Percentiles rank a stretch among this genome's conserved stretches.
These are phyloP conservation scores for Trapa incisa DNA, from an alignment of 345 rosid species.

Conservation along the genomic window DNA sequence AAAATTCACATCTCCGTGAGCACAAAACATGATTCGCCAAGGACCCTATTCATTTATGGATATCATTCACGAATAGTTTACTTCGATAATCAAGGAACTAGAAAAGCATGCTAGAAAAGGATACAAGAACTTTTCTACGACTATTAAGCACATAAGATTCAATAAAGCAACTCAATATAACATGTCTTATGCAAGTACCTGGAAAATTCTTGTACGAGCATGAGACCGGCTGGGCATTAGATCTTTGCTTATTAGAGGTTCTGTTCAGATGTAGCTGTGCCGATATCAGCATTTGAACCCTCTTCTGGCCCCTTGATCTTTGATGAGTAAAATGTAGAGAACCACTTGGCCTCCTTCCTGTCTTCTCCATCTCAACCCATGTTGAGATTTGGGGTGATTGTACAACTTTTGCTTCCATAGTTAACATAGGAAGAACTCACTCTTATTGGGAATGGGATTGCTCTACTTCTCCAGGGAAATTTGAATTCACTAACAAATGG, in stretches of 20 bases:
- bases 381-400: conserved; percentile 34
- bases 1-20: background rate
- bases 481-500: background rate
- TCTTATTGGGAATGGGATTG: background rate
- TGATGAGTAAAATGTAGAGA: conserved; percentile 20
- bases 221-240: conserved; percentile 21
- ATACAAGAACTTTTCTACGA: background rate
- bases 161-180: background rate
- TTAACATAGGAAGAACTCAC: background rate
- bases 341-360: conserved; percentile 16
- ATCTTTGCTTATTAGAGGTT: conserved; percentile 11
- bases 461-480: background rate
- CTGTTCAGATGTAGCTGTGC: conserved; percentile 25
- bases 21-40: background rate
- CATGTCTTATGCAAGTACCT: conserved; percentile 24
- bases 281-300: conserved; percentile 27
- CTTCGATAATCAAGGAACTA: background rate
- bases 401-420: conserved; percentile 47
- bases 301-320: conserved; percentile 18
- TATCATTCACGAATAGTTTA: background rate
- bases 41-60: background rate
- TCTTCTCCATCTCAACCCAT: conserved; percentile 28
- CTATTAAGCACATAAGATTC: background rate
- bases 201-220: conserved; percentile 37
- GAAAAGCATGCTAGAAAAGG: background rate